Evolutionary conservation across 163 green algal species (phyloP).

Genomic region (Smithsoniella earleae): DNA sequence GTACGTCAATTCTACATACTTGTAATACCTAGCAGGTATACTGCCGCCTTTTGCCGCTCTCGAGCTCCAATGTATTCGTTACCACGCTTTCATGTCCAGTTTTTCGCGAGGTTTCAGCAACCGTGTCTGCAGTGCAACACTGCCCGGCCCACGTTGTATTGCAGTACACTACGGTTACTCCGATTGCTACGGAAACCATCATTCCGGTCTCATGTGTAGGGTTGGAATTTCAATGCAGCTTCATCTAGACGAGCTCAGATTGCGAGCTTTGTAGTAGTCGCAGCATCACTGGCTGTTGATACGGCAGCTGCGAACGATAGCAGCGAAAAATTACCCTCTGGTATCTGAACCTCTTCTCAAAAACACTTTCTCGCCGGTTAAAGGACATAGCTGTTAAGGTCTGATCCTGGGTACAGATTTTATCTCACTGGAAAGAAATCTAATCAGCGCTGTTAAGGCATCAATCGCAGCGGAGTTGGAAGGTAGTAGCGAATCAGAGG

Average conservation of each 20-base stretch:
- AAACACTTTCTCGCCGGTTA: neutral
- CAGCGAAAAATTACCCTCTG: too few species aligned
- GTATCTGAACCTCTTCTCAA: neutral
- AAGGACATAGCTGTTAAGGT: neutral
- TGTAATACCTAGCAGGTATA: too few species aligned
- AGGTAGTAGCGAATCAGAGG: conserved; percentile 20
- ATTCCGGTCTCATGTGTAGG: neutral
- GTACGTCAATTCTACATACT: too few species aligned
- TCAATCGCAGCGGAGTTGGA: conserved; percentile 1
- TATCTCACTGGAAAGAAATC: conserved; percentile 3
- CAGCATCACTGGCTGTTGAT: too few species aligned
- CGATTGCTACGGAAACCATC: neutral
- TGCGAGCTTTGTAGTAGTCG: neutral
- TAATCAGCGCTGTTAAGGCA: neutral
- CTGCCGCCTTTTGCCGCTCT: too few species aligned
- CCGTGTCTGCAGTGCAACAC: too few species aligned
- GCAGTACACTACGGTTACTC: too few species aligned
- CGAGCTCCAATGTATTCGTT: too few species aligned
- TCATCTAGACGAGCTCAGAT: neutral
- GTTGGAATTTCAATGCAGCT: neutral
- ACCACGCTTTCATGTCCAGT: too few species aligned
- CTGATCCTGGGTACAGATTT: conserved; percentile 22
- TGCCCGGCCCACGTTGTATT: too few species aligned
- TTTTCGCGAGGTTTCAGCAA: too few species aligned
- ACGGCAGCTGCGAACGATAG: too few species aligned